phyloP scores from a whole-genome alignment of 768 basidiomycete genomes.

The Psilocybe cubensis region DNA sequence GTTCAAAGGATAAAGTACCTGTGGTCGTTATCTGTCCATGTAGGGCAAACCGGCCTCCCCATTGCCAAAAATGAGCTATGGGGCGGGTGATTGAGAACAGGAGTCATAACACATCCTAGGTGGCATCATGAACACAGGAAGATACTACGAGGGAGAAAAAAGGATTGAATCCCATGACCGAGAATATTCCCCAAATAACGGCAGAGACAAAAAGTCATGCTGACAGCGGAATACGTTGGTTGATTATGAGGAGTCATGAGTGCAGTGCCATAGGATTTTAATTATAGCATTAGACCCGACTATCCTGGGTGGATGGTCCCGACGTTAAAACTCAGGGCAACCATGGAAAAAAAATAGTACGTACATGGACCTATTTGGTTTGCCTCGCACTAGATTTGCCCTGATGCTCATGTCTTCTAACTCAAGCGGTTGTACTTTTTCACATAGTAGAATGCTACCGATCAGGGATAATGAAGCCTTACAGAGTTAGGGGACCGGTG shows the following conservation, averaged over 20 bases:
- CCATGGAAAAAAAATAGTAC: not conserved
- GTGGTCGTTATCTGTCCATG: not conserved
- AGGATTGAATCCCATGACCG: conserved; percentile 5
- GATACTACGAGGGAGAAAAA: no score
- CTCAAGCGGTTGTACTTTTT: no score
- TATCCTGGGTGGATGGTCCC: not conserved
- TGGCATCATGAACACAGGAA: no score
- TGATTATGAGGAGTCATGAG: not conserved
- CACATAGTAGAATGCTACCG: not conserved
- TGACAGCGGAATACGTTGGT: not conserved
- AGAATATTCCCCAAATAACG: not conserved
- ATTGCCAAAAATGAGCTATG: no score
- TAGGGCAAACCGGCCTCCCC: no score
- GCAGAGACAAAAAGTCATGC: not conserved
- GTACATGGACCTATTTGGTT: no score
- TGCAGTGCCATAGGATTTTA: not conserved
- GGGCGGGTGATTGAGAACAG: no score
- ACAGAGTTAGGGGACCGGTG: not conserved
- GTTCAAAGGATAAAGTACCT: not conserved
- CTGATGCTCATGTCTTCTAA: no score
- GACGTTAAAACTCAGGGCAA: not conserved
- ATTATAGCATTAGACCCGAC: not conserved
- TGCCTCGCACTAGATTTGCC: not conserved
- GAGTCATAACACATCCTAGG: no score
- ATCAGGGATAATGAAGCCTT: not conserved